phyloP scores from a whole-genome alignment of 805 yeast genomes.

The Nakazawaea ernobii region DNA sequence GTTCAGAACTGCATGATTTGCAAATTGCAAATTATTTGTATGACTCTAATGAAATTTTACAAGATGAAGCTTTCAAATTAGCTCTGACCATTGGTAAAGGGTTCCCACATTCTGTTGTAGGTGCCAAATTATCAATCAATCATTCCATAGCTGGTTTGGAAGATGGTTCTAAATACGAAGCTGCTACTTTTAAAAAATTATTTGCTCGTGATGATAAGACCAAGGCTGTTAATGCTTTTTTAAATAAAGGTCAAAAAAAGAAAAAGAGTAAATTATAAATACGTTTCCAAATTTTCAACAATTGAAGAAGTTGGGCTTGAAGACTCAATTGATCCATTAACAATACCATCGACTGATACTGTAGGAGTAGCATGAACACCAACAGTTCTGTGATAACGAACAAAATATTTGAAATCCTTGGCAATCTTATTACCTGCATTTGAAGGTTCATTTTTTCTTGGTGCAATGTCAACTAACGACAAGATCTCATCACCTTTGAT shows the following conservation, averaged over 20 bases:
- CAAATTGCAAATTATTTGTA: constrained; percentile 40
- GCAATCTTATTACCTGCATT: constrained; percentile 58
- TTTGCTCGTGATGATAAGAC: constrained; percentile 41
- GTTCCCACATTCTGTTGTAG: constrained; percentile 37
- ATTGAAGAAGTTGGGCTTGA: constrained; percentile 44
- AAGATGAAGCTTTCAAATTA: constrained; percentile 34
- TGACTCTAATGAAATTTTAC: constrained; percentile 31
- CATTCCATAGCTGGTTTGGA: constrained; percentile 29
- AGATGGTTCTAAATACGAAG: constrained; percentile 36
- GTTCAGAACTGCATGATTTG: constrained; percentile 39
- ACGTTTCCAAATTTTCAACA: constrained; percentile 31
- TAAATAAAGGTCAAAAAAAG: constrained; percentile 36
- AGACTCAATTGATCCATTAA: constrained; percentile 52
- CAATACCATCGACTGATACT: constrained; percentile 64
- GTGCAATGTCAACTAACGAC: constrained; percentile 25
- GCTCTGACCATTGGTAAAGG: constrained; percentile 36
- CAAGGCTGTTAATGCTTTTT: constrained; percentile 48
- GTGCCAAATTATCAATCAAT: constrained; percentile 41
- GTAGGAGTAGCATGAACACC: constrained; percentile 88
- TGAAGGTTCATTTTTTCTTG: constrained; percentile 24
- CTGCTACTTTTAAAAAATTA: constrained; percentile 37
- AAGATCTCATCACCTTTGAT: constrained; percentile 32
- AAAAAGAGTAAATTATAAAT: constrained; percentile 14
- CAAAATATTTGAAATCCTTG: constrained; percentile 65
- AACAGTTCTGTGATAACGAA: constrained; percentile 65